Evolutionary conservation across 306 rosid genomes (phyloP).

Genomic region (Abrus precatorius): DNA sequence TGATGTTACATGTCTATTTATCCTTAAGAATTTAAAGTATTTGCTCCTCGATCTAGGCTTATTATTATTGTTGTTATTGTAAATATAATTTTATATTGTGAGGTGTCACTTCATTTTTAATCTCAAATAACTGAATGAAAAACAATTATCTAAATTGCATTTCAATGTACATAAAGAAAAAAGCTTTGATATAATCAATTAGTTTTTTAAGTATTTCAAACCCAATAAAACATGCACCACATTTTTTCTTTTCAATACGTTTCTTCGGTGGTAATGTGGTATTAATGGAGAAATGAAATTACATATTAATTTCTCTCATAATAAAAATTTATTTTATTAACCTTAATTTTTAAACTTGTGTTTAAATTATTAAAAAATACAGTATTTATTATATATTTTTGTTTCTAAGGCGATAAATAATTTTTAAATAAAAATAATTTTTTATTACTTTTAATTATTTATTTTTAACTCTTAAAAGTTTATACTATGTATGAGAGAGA

Average conservation of each 20-base stretch:
- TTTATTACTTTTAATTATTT: too few relatives aligned
- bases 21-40: not conserved
- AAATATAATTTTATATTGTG: not conserved
- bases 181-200: not conserved
- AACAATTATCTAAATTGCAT: not conserved
- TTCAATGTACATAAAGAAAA: not conserved
- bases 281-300: conserved; percentile 1
- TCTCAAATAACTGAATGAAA: conserved; percentile 15
- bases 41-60: not conserved
- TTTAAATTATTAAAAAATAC: too few relatives aligned
- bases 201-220: not conserved
- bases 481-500: too few relatives aligned
- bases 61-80: not conserved
- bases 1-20: not conserved
- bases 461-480: too few relatives aligned
- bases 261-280: not conserved
- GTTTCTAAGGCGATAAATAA: too few relatives aligned
- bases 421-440: too few relatives aligned
- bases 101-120: not conserved
- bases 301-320: not conserved
- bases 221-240: not conserved
- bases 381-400: too few relatives aligned
- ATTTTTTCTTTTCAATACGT: not conserved
- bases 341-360: too few relatives aligned
- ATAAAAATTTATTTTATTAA: too few relatives aligned